Percentiles rank a stretch among this genome's conserved stretches.
These are phyloP conservation scores for Colletotrichum cordylinicola DNA, from an alignment of 2,329 filamentous ascomycete genomes.

Conservation along the genomic window DNA sequence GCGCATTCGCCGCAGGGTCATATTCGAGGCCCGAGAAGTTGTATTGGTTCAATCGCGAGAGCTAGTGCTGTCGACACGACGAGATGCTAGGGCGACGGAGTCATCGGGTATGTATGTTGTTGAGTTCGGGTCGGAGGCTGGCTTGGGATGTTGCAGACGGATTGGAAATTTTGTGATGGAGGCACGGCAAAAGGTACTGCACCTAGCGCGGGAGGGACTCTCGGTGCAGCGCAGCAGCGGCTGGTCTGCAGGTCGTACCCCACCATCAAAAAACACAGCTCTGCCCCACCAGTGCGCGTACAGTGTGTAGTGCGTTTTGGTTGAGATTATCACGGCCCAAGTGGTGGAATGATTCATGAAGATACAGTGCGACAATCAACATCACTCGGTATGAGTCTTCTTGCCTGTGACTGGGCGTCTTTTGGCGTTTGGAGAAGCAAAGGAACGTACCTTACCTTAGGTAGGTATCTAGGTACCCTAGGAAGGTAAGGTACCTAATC, in stretches of 20 bases:
- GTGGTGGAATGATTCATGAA: not conserved
- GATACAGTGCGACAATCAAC: not conserved
- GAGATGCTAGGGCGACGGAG: not conserved
- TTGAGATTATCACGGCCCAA: not conserved
- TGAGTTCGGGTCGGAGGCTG: not conserved
- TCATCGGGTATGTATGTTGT: not conserved
- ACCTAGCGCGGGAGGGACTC: conserved; percentile 4
- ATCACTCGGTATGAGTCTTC: not conserved
- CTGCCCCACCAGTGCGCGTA: not conserved
- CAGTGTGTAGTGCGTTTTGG: not conserved
- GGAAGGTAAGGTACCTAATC: too few relatives aligned
- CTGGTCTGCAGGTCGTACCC: conserved; percentile 20
- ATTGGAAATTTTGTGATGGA: conserved; percentile 18
- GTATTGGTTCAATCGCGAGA: not conserved
- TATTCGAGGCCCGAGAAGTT: not conserved
- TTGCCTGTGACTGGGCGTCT: not conserved
- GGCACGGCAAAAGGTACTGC: not conserved
- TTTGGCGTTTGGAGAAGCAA: not conserved
- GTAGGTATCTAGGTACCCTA: not conserved
- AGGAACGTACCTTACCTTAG: not conserved
- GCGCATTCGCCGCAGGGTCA: conserved; percentile 20
- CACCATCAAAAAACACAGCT: conserved; percentile 20
- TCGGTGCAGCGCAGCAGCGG: not conserved
- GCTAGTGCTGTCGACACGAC: not conserved
- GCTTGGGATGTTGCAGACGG: not conserved